Percentiles rank a stretch among this genome's conserved stretches.
phyloP scores from a whole-genome alignment of 2,329 filamentous ascomycete genomes.

The Xylaria sp. region DNA sequence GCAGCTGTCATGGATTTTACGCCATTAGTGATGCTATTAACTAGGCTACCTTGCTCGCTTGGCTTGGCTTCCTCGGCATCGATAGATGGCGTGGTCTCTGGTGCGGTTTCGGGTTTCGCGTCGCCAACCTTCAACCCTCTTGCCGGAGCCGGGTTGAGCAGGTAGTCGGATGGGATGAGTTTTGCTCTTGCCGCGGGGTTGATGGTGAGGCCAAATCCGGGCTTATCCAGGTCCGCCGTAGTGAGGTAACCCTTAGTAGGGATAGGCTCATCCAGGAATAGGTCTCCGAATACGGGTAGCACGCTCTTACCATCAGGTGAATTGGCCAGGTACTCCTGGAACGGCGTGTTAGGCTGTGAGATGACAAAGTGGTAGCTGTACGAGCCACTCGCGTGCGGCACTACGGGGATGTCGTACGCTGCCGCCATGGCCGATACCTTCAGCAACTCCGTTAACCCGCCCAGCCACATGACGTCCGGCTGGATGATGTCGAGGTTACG shows the following conservation, averaged over 20 bases:
- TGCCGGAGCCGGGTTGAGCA: slow-evolving; percentile 74
- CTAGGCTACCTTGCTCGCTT: slow-evolving; percentile 13
- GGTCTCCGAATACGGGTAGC: slow-evolving; percentile 88
- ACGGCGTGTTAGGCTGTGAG: slow-evolving; percentile 90
- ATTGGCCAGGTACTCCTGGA: slow-evolving; percentile 96
- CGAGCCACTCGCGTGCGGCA: slow-evolving; percentile 92
- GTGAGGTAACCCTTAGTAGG: slow-evolving; percentile 84
- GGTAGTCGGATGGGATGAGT: slow-evolving; percentile 77
- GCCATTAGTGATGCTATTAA: slow-evolving; percentile 41
- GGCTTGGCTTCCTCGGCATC: slow-evolving; percentile 28
- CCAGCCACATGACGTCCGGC: slow-evolving; percentile 97
- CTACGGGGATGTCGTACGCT: slow-evolving; percentile 93
- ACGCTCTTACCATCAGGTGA: slow-evolving; percentile 91
- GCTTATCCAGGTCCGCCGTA: slow-evolving; percentile 82
- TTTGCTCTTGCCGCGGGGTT: slow-evolving; percentile 78
- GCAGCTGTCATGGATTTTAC: slow-evolving; percentile 39
- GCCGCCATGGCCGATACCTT: slow-evolving; percentile 89
- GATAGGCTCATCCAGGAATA: slow-evolving; percentile 92
- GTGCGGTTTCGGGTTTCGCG: slow-evolving; percentile 26
- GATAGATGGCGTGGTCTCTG: slow-evolving; percentile 37
- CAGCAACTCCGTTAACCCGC: slow-evolving; percentile 89
- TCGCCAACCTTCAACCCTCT: slow-evolving; percentile 48
- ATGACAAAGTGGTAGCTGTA: slow-evolving; percentile 98
- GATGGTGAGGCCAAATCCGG: slow-evolving; percentile 88
- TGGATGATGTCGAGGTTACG: slow-evolving; percentile 95